Evolutionary conservation across 148 eudicot genomes (phyloP), one percentile per base, ranked within the genome.

Genomic region (Rhododendron williamsianum): DNA sequence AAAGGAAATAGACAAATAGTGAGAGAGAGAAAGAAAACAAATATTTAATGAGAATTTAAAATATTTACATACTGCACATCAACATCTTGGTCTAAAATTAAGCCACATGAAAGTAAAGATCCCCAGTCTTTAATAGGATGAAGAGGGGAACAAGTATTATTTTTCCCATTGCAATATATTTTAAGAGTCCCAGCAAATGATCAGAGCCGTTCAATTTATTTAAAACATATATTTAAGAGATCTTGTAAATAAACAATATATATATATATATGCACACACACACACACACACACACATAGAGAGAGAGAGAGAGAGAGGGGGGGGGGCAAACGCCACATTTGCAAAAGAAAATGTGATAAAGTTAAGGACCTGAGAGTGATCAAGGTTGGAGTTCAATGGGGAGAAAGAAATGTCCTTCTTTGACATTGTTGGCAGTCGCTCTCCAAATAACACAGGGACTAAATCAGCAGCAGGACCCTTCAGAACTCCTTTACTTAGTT

Each of bases 391-490:
- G 88, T 96, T 95, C 27, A 93, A 85, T 78, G 92, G 93, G 84
- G 94, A 91, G 85, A 96, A 95, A 49, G 88, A 89, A 87, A 86
- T 88, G 49, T 93, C 92, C 88, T 96, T 95, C 84, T 95, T 95
- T 63, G 93, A 81, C 83, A 82, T 90, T 71, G 91, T 88, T 45
- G 99, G 98, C 4, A 88, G 87, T 46, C 88, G 92, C 93, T 96
- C 98, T 80, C 99, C 99, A 89, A 96, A 96, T 84, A 96, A 92
- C 43, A 96, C 97, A 78, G 97, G 99, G 86, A 95, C 94, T 49
- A 96, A 91, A 87, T 96, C 97, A 27, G 97, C 86, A 89, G 99
- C 97, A 86, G 99, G 99, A 84, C 98, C 98, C 90, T 87, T 93
- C 58, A 72, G 91, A 77, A 96, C 94, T 25, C 98, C 99, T 90